A percentile compares a stretch with the other conserved stretches of the same genome.
These are phyloP conservation scores for Calonectria pauciramosa DNA, from an alignment of 2,329 filamentous ascomycete species.

Conservation along the genomic window DNA sequence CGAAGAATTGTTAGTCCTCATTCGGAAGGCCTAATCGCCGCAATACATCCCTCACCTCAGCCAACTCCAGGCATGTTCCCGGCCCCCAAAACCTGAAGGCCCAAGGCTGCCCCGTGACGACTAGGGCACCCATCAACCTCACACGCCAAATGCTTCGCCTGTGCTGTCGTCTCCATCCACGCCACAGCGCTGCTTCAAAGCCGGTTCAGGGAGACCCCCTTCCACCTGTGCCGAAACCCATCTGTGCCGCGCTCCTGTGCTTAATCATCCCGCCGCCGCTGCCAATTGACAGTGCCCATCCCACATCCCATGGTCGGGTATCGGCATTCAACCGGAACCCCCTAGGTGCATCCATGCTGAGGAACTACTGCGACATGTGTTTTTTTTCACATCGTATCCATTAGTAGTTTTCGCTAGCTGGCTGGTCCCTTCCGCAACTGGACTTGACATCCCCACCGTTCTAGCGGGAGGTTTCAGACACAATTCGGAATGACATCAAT, in stretches of 20 bases:
- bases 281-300: background rate
- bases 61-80: background rate
- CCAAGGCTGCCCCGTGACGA: slow-evolving; percentile 1
- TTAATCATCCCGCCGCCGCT: slow-evolving; percentile 1
- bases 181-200: slow-evolving; percentile 13
- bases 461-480: background rate
- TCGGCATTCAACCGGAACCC: slow-evolving; percentile 7
- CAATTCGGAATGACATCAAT: background rate
- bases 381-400: background rate
- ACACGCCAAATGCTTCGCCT: slow-evolving; percentile 10
- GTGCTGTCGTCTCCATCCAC: background rate
- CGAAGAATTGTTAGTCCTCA: background rate
- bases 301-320: background rate
- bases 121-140: slow-evolving; percentile 15
- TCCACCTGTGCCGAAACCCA: slow-evolving; percentile 1
- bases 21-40: background rate
- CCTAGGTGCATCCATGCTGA: slow-evolving; percentile 5
- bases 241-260: background rate
- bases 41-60: background rate
- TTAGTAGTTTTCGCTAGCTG: background rate
- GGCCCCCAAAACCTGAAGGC: background rate
- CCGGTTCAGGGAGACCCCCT: background rate
- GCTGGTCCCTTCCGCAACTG: background rate
- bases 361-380: background rate
- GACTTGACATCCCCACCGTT: background rate